A percentile compares a stretch with the other conserved stretches of the same genome.
Evolutionary conservation across 2,329 filamentous ascomycete genomes (phyloP).

Genomic region (Aspergillus vadensis): DNA sequence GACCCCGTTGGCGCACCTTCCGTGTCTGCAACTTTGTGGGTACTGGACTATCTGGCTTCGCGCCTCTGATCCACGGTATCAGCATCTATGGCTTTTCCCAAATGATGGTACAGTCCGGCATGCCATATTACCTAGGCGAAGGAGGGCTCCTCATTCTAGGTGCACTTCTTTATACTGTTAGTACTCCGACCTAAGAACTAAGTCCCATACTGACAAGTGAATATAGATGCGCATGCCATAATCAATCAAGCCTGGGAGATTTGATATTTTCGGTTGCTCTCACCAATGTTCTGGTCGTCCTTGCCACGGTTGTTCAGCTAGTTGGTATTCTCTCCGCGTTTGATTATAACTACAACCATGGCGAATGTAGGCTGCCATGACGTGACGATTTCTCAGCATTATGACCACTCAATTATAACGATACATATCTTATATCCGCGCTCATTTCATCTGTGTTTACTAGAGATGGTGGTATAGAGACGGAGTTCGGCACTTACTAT

Average conservation of each 20-base stretch:
- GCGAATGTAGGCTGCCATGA: background rate
- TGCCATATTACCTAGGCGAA: constrained; percentile 20
- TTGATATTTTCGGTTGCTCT: constrained; percentile 23
- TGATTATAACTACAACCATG: constrained; percentile 12
- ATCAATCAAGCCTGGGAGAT: constrained; percentile 25
- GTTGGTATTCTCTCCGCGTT: constrained; percentile 22
- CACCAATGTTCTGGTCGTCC: constrained; percentile 27
- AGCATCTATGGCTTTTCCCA: constrained; percentile 30
- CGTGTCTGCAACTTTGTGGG: constrained; percentile 12
- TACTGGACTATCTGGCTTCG: constrained; percentile 10
- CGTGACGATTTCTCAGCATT: background rate
- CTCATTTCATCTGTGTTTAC: too few relatives aligned
- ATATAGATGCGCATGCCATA: constrained; percentile 23
- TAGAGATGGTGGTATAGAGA: too few relatives aligned
- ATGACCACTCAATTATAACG: too few relatives aligned
- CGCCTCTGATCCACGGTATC: constrained; percentile 24
- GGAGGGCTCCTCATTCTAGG: constrained; percentile 28
- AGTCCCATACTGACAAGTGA: constrained; percentile 9
- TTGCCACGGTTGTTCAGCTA: constrained; percentile 22
- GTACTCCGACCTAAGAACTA: constrained; percentile 14
- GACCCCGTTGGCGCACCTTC: constrained; percentile 8
- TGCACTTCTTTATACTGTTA: constrained; percentile 31
- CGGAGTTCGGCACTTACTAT: too few relatives aligned
- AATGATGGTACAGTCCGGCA: constrained; percentile 29
- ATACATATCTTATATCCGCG: too few relatives aligned